Percentiles rank a stretch among this genome's conserved stretches.
phyloP scores from a whole-genome alignment of 2,329 filamentous ascomycete genomes.

The Berkeleyomyces rouxiae region DNA sequence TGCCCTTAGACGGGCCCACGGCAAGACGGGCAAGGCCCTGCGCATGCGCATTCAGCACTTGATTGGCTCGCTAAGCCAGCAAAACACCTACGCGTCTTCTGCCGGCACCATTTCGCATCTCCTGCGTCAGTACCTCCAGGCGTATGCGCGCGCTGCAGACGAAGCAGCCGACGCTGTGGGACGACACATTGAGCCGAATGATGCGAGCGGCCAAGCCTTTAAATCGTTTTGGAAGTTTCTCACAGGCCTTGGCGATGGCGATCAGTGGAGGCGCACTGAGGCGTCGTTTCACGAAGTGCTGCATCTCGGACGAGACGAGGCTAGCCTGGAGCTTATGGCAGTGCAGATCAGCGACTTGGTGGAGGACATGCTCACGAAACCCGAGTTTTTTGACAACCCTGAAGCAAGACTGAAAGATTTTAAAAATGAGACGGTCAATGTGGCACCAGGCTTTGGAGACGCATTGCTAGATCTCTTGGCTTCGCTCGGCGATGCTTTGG shows the following conservation, averaged over 20 bases:
- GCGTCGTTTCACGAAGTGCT: constrained; percentile 52
- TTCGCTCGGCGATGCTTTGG: constrained; percentile 29
- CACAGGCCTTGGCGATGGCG: constrained; percentile 57
- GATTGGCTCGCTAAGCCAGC: constrained; percentile 57
- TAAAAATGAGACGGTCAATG: constrained; percentile 39
- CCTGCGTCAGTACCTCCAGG: constrained; percentile 58
- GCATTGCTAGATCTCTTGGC: not conserved
- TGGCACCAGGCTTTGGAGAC: constrained; percentile 27
- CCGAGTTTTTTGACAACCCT: constrained; percentile 65
- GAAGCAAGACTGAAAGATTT: constrained; percentile 37
- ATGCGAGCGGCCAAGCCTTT: constrained; percentile 56
- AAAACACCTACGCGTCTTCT: constrained; percentile 70
- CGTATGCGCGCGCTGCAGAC: constrained; percentile 58
- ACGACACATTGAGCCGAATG: constrained; percentile 56
- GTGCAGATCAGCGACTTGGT: constrained; percentile 55
- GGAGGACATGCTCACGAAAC: constrained; percentile 70
- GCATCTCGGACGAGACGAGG: constrained; percentile 57
- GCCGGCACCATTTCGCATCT: constrained; percentile 63
- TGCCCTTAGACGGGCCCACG: constrained; percentile 54
- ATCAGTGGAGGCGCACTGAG: constrained; percentile 63
- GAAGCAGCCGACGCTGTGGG: constrained; percentile 50
- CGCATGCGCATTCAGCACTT: constrained; percentile 58
- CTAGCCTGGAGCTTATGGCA: constrained; percentile 66
- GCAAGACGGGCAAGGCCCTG: constrained; percentile 54
- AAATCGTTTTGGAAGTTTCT: constrained; percentile 68